A percentile compares a stretch with the other conserved stretches of the same genome.
Evolutionary conservation across 768 basidiomycete genomes (phyloP).

Genomic region (Tremella fuciformis): DNA sequence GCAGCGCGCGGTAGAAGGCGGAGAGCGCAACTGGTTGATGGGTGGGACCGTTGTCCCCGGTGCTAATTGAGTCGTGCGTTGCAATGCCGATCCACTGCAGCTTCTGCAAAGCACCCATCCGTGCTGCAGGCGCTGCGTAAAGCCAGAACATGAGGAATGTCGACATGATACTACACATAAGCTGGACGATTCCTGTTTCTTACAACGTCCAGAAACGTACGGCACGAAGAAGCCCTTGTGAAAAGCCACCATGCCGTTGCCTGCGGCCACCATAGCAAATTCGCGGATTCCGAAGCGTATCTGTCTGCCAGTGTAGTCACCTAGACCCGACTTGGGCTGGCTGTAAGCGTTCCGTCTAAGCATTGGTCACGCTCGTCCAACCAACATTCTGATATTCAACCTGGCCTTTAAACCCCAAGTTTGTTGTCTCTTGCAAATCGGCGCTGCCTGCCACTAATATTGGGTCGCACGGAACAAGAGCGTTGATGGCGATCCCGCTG

Average conservation of each 20-base stretch:
- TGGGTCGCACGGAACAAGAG: slow-evolving; percentile 39
- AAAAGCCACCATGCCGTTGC: slow-evolving; percentile 45
- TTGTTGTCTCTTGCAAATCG: slow-evolving; percentile 48
- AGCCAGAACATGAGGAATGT: slow-evolving; percentile 51
- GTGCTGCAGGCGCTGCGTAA: slow-evolving; percentile 46
- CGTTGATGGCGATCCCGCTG: slow-evolving; percentile 41
- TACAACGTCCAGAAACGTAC: slow-evolving; percentile 20
- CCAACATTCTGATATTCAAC: slow-evolving; percentile 45
- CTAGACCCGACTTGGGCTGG: slow-evolving; percentile 37
- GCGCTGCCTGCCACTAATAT: slow-evolving; percentile 44
- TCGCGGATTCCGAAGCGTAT: slow-evolving; percentile 47
- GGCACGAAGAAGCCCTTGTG: slow-evolving; percentile 47
- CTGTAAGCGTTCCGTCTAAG: too few relatives aligned
- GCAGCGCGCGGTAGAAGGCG: slow-evolving; percentile 39
- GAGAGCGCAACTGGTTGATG: slow-evolving; percentile 46
- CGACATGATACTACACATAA: slow-evolving; percentile 27
- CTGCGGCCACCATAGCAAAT: slow-evolving; percentile 41
- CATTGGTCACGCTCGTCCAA: background rate
- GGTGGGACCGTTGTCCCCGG: slow-evolving; percentile 48
- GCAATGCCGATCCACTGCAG: slow-evolving; percentile 48
- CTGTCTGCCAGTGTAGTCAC: slow-evolving; percentile 46
- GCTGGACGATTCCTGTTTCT: too few relatives aligned
- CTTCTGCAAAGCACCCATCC: slow-evolving; percentile 42
- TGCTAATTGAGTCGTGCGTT: slow-evolving; percentile 47
- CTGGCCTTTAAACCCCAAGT: slow-evolving; percentile 46